phyloP scores from a whole-genome alignment of 495 filamentous ascomycete genomes.

The Penicillium nucicola region DNA sequence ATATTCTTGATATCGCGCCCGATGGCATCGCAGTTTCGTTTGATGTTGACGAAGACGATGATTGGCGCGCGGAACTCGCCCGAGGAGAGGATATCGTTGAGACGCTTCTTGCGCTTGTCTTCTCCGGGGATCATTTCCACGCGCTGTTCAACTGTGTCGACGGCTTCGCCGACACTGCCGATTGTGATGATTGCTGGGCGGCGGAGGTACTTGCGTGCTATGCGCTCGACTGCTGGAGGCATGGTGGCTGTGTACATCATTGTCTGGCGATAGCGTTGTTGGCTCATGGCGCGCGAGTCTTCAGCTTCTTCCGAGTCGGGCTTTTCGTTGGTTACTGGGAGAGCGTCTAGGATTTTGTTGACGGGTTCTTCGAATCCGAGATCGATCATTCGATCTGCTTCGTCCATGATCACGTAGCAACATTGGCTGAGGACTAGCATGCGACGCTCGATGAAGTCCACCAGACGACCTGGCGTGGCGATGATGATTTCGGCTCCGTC shows the following conservation, averaged over 20 bases:
- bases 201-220: constrained; percentile 92
- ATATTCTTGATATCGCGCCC: constrained; percentile 93
- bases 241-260: constrained; percentile 99
- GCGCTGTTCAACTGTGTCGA: constrained; percentile 96
- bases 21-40: constrained; percentile 96
- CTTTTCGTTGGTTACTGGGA: constrained; percentile 93
- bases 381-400: constrained; percentile 99
- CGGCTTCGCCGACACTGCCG: constrained; percentile 92
- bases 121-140: constrained; percentile 91
- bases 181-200: constrained; percentile 94
- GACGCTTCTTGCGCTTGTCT: constrained; percentile 95
- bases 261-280: constrained; percentile 88
- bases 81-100: constrained; percentile 83
- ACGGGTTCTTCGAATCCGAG: constrained; percentile 97
- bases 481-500: constrained; percentile 98
- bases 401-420: constrained; percentile 98
- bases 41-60: constrained; percentile 99
- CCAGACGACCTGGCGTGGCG: constrained; percentile 92
- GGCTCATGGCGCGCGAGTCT: constrained; percentile 77
- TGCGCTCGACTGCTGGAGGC: constrained; percentile 89
- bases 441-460: constrained; percentile 94
- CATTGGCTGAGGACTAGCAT: constrained; percentile 91
- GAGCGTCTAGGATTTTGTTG: constrained; percentile 97
- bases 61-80: constrained; percentile 88
- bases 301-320: constrained; percentile 94